phyloP scores from a whole-genome alignment of 768 basidiomycete genomes.

The Boletus tomentosulus region DNA sequence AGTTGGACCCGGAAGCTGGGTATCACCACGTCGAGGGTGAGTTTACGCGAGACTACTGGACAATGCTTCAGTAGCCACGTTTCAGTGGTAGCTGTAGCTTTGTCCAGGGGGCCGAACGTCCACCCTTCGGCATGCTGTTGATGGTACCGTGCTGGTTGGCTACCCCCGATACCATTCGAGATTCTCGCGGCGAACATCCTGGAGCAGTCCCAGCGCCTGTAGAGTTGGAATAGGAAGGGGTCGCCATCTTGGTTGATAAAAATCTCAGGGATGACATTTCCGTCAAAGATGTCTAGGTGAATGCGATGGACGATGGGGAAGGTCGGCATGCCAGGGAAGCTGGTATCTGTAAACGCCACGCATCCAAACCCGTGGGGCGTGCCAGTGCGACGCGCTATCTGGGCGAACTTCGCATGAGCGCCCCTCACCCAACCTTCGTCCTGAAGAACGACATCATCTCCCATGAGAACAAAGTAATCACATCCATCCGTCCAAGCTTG shows the following conservation, averaged over 20 bases:
- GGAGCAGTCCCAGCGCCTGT: slow-evolving; percentile 52
- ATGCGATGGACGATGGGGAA: slow-evolving; percentile 54
- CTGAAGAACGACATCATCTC: slow-evolving; percentile 49
- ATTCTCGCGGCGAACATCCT: slow-evolving; percentile 42
- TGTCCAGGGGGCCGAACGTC: slow-evolving; percentile 45
- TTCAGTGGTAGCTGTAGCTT: slow-evolving; percentile 36
- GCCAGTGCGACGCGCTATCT: slow-evolving; percentile 26
- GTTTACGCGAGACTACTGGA: slow-evolving; percentile 26
- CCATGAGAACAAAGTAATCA: slow-evolving; percentile 51
- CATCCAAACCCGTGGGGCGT: slow-evolving; percentile 50
- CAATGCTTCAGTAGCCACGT: slow-evolving; percentile 32
- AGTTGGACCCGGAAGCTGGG: slow-evolving; percentile 54
- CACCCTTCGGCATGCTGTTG: slow-evolving; percentile 44
- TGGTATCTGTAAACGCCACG: slow-evolving; percentile 51
- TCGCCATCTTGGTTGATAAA: slow-evolving; percentile 61
- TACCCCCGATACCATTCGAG: slow-evolving; percentile 45
- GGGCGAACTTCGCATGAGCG: slow-evolving; percentile 36
- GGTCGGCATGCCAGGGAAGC: slow-evolving; percentile 59
- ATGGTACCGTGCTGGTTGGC: slow-evolving; percentile 41
- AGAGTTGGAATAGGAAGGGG: slow-evolving; percentile 56
- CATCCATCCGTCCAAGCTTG: slow-evolving; percentile 45
- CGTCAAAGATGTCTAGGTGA: slow-evolving; percentile 53
- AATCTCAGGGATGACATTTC: slow-evolving; percentile 44
- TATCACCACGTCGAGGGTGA: slow-evolving; percentile 54
- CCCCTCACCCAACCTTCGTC: slow-evolving; percentile 52